phyloP scores from a whole-genome alignment of 2,329 filamentous ascomycete species.

The Penicillium decumbens region DNA sequence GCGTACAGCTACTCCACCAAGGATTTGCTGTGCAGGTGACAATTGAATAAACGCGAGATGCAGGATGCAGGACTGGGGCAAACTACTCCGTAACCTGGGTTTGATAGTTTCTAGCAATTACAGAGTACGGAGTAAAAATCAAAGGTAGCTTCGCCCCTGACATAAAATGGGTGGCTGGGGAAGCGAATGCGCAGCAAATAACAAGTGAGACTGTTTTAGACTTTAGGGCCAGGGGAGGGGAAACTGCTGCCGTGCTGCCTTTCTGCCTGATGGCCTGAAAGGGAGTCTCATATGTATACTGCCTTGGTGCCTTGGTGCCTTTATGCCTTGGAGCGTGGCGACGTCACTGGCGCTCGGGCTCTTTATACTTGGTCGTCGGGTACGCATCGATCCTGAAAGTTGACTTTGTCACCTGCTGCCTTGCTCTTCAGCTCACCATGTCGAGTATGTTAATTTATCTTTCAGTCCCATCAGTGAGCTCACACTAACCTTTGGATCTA shows the following conservation, averaged over 20 bases:
- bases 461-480: neutral
- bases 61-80: neutral
- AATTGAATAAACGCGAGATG: neutral
- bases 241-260: neutral
- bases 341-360: slow-evolving; percentile 17
- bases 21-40: slow-evolving; percentile 11
- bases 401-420: slow-evolving; percentile 3
- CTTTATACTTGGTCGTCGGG: slow-evolving; percentile 3
- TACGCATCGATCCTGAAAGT: neutral
- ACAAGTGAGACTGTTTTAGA: neutral
- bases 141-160: neutral
- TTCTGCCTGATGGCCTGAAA: neutral
- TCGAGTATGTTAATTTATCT: slow-evolving; percentile 19
- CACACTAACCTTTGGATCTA: neutral
- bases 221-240: neutral
- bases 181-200: slow-evolving; percentile 1
- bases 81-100: neutral
- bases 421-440: slow-evolving; percentile 14
- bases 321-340: neutral
- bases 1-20: slow-evolving; percentile 15
- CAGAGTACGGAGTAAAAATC: neutral
- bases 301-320: slow-evolving; percentile 1
- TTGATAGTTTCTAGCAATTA: neutral
- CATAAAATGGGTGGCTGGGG: neutral
- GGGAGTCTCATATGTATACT: neutral